These are phyloP conservation scores for Arthrobotrys entomopaga DNA, from an alignment of 2,329 filamentous ascomycete genomes.

Conservation along the genomic window DNA sequence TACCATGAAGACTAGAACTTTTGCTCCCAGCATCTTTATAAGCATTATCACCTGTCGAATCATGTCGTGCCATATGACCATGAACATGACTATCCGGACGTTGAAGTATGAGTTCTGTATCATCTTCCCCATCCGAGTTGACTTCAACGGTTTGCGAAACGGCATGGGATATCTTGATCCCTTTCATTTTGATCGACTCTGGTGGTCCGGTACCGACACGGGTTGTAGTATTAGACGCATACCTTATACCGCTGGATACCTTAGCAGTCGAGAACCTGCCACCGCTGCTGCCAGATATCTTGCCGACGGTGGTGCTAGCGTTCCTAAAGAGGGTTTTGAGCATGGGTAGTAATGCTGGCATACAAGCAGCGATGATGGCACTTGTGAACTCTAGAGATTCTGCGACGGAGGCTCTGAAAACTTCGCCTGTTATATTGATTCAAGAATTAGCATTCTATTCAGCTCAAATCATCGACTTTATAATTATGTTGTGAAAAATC, in stretches of 20 bases:
- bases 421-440: constrained; percentile 14
- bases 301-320: constrained; percentile 16
- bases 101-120: constrained; percentile 33
- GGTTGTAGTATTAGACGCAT: constrained; percentile 2
- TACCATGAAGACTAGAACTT: constrained; percentile 3
- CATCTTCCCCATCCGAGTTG: constrained; percentile 17
- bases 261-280: too few relatives aligned
- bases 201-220: constrained; percentile 9
- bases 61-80: not conserved
- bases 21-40: not conserved
- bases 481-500: not conserved
- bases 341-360: constrained; percentile 26
- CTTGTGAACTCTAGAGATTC: constrained; percentile 37
- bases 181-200: constrained; percentile 33
- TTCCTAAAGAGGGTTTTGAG: constrained; percentile 27
- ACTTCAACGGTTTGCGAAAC: constrained; percentile 33
- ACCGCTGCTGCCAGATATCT: constrained; percentile 1
- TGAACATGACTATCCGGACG: not conserved
- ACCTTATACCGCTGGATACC: constrained; percentile 3
- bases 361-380: constrained; percentile 28
- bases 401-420: constrained; percentile 8
- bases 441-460: not conserved
- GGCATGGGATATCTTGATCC: constrained; percentile 25
- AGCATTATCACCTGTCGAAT: not conserved
- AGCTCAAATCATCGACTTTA: too few relatives aligned